Percentiles rank a stretch among this genome's conserved stretches.
phyloP scores from a whole-genome alignment of 176 grass and related monocot genomes.

The Themeda triandra region DNA sequence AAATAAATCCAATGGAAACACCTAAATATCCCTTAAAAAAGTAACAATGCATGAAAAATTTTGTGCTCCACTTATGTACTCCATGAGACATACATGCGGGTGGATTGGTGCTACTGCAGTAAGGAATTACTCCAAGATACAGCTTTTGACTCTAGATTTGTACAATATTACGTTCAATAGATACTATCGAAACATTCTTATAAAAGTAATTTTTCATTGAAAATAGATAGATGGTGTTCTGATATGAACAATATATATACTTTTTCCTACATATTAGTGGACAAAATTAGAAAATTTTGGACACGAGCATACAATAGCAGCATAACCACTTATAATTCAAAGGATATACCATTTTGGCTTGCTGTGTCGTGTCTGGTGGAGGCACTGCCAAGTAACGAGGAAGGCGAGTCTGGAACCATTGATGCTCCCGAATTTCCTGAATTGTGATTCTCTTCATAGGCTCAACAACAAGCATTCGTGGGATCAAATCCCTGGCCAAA shows the following conservation, averaged over 20 bases:
- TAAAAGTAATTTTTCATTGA: conserved; percentile 11
- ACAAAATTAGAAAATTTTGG: neutral
- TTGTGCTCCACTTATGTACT: neutral
- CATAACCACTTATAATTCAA: neutral
- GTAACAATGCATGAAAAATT: conserved; percentile 12
- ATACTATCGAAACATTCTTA: neutral
- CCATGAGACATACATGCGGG: neutral
- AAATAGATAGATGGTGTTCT: neutral
- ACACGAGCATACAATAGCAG: neutral
- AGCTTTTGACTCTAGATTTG: neutral
- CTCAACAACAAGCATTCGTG: conserved; percentile 92
- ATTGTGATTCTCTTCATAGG: conserved; percentile 96
- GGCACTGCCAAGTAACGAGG: conserved; percentile 89
- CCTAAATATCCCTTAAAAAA: conserved; percentile 1
- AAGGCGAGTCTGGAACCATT: conserved; percentile 74
- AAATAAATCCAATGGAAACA: neutral
- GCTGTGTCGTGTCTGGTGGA: conserved; percentile 74
- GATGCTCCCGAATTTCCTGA: conserved; percentile 85
- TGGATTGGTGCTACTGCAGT: neutral
- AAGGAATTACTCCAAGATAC: conserved; percentile 17
- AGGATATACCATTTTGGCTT: conserved; percentile 76
- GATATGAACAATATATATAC: neutral
- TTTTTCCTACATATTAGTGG: neutral
- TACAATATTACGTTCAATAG: conserved; percentile 6
- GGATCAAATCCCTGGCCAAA: conserved; percentile 86